Evolutionary conservation across 768 basidiomycete genomes (phyloP).

Genomic region (Lactarius quietus): DNA sequence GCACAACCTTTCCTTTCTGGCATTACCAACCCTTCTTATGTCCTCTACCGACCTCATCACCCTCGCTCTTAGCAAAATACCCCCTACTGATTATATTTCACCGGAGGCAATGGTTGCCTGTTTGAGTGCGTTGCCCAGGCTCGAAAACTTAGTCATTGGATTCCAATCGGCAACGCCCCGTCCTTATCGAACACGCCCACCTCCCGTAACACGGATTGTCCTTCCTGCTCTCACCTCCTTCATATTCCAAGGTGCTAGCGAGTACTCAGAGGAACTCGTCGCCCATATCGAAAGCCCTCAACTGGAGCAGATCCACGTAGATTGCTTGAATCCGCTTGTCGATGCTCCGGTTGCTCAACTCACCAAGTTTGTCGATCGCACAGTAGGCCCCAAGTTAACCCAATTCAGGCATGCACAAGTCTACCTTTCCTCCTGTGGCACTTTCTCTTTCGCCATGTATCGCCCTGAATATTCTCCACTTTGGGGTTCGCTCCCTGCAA

Average conservation of each 20-base stretch:
- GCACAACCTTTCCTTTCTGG: background rate
- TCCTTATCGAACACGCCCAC: background rate
- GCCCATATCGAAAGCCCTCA: background rate
- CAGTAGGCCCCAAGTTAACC: too few relatives aligned
- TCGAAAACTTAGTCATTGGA: background rate
- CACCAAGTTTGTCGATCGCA: too few relatives aligned
- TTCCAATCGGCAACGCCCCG: background rate
- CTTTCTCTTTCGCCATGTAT: too few relatives aligned
- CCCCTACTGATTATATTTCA: background rate
- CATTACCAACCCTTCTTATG: background rate
- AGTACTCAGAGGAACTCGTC: background rate
- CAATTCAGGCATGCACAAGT: too few relatives aligned
- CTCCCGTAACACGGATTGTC: background rate
- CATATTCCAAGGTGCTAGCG: background rate
- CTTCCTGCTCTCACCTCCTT: background rate
- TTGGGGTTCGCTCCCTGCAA: too few relatives aligned
- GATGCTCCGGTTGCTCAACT: background rate
- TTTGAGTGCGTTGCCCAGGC: background rate
- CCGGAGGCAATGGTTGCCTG: background rate
- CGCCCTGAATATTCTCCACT: too few relatives aligned
- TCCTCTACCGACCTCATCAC: background rate
- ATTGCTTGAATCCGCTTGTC: background rate
- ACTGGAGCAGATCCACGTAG: background rate
- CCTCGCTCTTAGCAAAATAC: background rate
- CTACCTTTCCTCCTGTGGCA: too few relatives aligned